These are phyloP conservation scores for Cadophora malorum DNA, from an alignment of 2,329 filamentous ascomycete species.

Conservation along the genomic window DNA sequence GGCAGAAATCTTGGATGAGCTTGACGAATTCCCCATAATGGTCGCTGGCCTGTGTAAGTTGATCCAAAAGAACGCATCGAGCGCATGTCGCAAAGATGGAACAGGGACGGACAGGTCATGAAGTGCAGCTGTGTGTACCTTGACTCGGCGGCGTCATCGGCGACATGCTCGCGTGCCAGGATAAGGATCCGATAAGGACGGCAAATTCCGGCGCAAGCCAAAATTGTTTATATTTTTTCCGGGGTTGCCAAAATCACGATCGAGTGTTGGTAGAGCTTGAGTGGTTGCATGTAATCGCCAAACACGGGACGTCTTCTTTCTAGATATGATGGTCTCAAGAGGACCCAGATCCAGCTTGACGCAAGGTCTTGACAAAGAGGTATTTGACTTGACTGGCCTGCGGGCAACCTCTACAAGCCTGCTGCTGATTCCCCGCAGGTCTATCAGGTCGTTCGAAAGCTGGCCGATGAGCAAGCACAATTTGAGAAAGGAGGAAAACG, in stretches of 20 bases:
- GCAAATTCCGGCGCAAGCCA: slow-evolving; percentile 11
- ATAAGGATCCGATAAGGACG: slow-evolving; percentile 20
- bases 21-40: slow-evolving; percentile 68
- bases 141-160: slow-evolving; percentile 22
- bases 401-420: neutral
- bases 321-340: slow-evolving; percentile 43
- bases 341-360: slow-evolving; percentile 55
- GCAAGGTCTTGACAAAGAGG: slow-evolving; percentile 68
- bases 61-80: slow-evolving; percentile 17
- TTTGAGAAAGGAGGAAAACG: slow-evolving; percentile 54
- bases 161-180: slow-evolving; percentile 26
- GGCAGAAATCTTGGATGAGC: slow-evolving; percentile 70
- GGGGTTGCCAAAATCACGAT: neutral
- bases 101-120: slow-evolving; percentile 20
- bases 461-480: slow-evolving; percentile 69
- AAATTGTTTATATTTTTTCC: slow-evolving; percentile 17
- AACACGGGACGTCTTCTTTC: slow-evolving; percentile 14
- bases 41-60: slow-evolving; percentile 12
- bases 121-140: slow-evolving; percentile 14
- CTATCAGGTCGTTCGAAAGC: slow-evolving; percentile 79
- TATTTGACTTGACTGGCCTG: slow-evolving; percentile 39
- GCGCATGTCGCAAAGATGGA: slow-evolving; percentile 28
- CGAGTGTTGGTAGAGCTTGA: neutral
- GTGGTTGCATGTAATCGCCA: neutral
- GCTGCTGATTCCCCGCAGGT: slow-evolving; percentile 53